Evolutionary conservation across 306 rosid genomes (phyloP).

Genomic region (Malus orientalis): DNA sequence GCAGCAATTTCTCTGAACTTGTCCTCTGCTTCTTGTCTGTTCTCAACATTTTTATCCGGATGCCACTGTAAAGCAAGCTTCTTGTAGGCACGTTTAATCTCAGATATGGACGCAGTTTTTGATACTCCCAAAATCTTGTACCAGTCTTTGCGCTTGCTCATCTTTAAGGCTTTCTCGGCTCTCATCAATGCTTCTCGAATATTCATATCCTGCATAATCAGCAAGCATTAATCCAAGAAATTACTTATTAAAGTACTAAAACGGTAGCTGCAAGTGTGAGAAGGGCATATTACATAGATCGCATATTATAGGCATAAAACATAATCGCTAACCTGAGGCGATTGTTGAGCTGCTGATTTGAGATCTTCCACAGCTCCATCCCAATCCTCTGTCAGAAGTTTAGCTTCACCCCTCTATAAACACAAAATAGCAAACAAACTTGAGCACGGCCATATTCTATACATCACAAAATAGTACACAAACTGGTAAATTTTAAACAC

Average conservation of each 20-base stretch:
- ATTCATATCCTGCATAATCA: constrained; percentile 64
- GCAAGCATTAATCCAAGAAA: constrained; percentile 8
- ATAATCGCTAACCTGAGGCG: constrained; percentile 65
- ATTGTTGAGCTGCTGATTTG: constrained; percentile 82
- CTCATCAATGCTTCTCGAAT: constrained; percentile 76
- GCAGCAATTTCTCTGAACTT: constrained; percentile 90
- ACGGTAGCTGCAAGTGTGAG: background rate
- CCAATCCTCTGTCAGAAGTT: constrained; percentile 91
- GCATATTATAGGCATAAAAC: background rate
- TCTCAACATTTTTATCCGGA: constrained; percentile 91
- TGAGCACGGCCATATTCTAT: background rate
- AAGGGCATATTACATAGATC: background rate
- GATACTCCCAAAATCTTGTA: constrained; percentile 91
- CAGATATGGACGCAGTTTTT: constrained; percentile 65
- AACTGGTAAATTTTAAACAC: background rate
- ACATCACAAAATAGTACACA: background rate
- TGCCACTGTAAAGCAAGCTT: constrained; percentile 99
- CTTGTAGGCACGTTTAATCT: constrained; percentile 94
- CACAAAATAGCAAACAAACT: constrained; percentile 10
- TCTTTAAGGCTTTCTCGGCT: constrained; percentile 93
- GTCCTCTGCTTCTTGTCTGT: constrained; percentile 90
- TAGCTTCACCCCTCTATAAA: constrained; percentile 92
- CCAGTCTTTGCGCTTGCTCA: constrained; percentile 97
- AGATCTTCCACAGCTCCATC: constrained; percentile 95
- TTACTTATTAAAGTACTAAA: background rate